Base-by-base conservation (phyloP, 257 asterid species). In the Solanum rostratum region DNA sequence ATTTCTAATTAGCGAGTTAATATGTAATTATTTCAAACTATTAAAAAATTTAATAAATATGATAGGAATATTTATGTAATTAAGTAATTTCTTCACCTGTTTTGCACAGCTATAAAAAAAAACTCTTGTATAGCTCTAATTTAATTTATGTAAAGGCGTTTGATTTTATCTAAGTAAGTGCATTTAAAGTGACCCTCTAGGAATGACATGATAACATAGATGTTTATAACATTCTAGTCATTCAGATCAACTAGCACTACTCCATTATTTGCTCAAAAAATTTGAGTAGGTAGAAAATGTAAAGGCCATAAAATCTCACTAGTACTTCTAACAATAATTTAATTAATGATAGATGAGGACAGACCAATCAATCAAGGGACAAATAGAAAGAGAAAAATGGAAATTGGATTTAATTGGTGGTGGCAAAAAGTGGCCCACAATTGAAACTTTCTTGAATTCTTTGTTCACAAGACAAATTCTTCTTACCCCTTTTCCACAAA, bases 401-500 rank as follows among this genome's bases (percentile, higher is more conserved):
- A 39, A 70, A 19, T 63, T 29, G 7, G 27, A 39, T 70, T 18
- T 70, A 20, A 70, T 39, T 39, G 11, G 16, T 10, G 30, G 3
- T 70, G 30, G 54, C 12, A 9, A 70, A 41, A 41, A 10, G n/a
- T 19, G 54, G 33, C 11, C 33, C 80, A n/a, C 54, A 12, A 11
- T 71, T 39, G 33, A 71, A 41, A 71, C 12, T 71, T n/a, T 41
- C 80, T 70, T 70, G 30, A 70, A 39, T 20, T 70, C 53, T 20
- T 70, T 70, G 33, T 70, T 70, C 79, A 70, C 79, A 70, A 39
- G 49, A 10, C 19, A 70, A 39, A 19, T 70, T 70, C 30, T 41
- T 11, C 19, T 15, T 39, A 12, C 11, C 29, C 53, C 24, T 22
- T 41, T 86, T 85, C 85, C 88, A 82, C 90, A 86, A 22, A 80